phyloP scores from a whole-genome alignment of 345 rosid species.

The Eutrema yunnanense region DNA sequence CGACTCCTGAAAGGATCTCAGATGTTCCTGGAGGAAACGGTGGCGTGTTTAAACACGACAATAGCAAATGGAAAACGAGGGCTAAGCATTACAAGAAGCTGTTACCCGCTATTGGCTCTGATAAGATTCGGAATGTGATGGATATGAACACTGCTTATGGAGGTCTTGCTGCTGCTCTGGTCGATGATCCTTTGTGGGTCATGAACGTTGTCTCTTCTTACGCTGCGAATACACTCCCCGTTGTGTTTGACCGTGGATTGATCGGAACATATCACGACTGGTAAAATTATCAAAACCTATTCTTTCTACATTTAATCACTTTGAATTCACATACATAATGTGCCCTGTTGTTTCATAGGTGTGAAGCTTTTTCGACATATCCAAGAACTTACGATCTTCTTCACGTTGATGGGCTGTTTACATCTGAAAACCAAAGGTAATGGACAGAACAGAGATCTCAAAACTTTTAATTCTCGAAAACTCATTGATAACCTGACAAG shows the following conservation, averaged over 20 bases:
- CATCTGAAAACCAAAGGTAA: conserved; percentile 90
- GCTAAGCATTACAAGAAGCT: conserved; percentile 85
- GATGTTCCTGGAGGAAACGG: conserved; percentile 65
- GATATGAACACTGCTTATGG: conserved; percentile 98
- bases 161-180: conserved; percentile 75
- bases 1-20: conserved; percentile 68
- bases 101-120: conserved; percentile 71
- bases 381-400: conserved; percentile 96
- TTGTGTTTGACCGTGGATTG: conserved; percentile 90
- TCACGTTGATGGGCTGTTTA: conserved; percentile 83
- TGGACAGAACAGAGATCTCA: conserved; percentile 1
- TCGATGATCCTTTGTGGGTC: conserved; percentile 84
- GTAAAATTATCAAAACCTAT: conserved; percentile 30
- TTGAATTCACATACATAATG: neutral
- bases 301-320: neutral
- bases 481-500: neutral
- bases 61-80: conserved; percentile 80
- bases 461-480: neutral
- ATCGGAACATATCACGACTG: conserved; percentile 94
- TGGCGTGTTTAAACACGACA: conserved; percentile 61
- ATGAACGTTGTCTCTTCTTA: conserved; percentile 94
- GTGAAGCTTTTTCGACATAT: conserved; percentile 95
- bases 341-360: conserved; percentile 48
- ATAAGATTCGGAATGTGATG: conserved; percentile 87
- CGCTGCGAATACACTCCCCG: conserved; percentile 71